Base-by-base conservation (phyloP, 2,329 filamentous ascomycete species). In the Aureobasidium sp. region DNA sequence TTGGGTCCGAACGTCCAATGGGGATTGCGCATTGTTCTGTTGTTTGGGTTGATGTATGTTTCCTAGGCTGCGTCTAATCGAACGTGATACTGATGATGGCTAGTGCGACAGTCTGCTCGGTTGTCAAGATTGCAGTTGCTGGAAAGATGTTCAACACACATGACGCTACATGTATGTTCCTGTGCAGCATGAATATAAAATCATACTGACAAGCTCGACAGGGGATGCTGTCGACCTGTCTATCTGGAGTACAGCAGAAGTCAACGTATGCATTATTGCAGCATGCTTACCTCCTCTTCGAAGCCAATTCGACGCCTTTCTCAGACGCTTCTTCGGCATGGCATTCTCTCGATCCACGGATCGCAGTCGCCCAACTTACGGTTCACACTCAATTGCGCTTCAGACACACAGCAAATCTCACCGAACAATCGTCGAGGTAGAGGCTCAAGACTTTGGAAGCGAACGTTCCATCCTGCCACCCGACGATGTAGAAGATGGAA, bases 251-350 rank as follows among this genome's bases (percentile, higher is more conserved):
- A 59, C 46, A 6, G 61, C 61, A 37, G 64, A 65, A 46, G 64
- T 65, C 27, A 61, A 63, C 61, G 55, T 65, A n/a, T 59, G 55
- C 46, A 65, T 65, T 47, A 52, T 65, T 51, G 64, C 64, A 24
- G 61, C 64, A 7, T 65, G 64, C 41, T 52, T 65, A 2, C 64
- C 64, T 12, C 64, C 64, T 2, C 52, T 65, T 7, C 51, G 61
- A 37, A 59, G 56, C 52, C 63, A 63, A 55, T 65, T 65, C 57
- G 59, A 63, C 51, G 34, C 34, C 20, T 43, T 63, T 20, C 43
- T 65, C 5, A 57, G 52, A 44, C 43, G 61, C 44, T 46, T 59
- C 43, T 62, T 63, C 34, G 57, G 61, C 9, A 48, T 52, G 26
- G 60, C 51, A 20, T 52, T 63, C 29, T 41, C 36, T 4, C 37